A percentile compares a stretch with the other conserved stretches of the same genome.
phyloP scores from a whole-genome alignment of 495 filamentous ascomycete genomes.

The Chaetomium tenue region DNA sequence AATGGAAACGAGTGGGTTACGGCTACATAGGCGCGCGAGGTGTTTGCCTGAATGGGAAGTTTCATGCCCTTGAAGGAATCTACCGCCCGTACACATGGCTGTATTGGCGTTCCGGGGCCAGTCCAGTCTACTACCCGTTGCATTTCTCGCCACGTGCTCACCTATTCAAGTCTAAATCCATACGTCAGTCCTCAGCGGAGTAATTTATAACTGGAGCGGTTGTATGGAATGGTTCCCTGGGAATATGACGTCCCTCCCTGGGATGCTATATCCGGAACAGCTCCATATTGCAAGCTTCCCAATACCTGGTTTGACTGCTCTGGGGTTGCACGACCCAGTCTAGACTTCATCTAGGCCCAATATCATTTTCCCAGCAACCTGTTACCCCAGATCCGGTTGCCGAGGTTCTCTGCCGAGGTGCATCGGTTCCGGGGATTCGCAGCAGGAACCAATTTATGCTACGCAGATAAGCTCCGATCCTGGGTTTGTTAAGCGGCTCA shows the following conservation, averaged over 20 bases:
- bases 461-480: background rate
- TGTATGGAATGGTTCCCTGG: background rate
- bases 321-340: background rate
- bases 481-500: background rate
- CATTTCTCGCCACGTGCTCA: too few species aligned
- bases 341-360: background rate
- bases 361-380: background rate
- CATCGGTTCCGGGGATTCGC: background rate
- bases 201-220: too few species aligned
- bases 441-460: background rate
- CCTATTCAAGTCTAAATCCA: too few species aligned
- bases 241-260: background rate
- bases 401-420: conserved; percentile 4
- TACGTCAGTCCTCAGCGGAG: too few species aligned
- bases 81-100: background rate
- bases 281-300: background rate
- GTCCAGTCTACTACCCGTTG: too few species aligned
- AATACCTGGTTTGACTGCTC: background rate
- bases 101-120: too few species aligned
- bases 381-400: conserved; percentile 4
- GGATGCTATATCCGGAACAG: background rate
- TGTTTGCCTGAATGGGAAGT: background rate
- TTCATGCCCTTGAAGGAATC: background rate
- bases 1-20: background rate
- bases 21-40: background rate